Conservation (phyloP, 2,329 filamentous ascomycete species). For the Exophiala dermatitidis region DNA sequence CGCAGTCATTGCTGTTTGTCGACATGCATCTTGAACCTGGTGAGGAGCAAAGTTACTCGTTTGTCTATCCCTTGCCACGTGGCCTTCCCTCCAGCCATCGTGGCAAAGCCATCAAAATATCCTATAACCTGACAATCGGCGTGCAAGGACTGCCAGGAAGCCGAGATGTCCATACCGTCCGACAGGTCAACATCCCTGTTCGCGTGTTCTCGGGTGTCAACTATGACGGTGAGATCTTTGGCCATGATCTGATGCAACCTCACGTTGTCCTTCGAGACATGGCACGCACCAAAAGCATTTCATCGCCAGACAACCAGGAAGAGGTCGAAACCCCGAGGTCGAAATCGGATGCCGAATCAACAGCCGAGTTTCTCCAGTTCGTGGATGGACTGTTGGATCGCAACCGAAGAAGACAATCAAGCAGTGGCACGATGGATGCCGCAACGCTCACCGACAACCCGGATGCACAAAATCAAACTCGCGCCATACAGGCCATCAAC, state of each 20-base stretch:
- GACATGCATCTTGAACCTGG: constrained; percentile 81
- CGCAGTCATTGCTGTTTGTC: constrained; percentile 92
- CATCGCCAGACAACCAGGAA: constrained; percentile 37
- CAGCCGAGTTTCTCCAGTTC: constrained; percentile 43
- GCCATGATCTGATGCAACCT: constrained; percentile 89
- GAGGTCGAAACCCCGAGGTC: constrained; percentile 36
- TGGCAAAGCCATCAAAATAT: constrained; percentile 86
- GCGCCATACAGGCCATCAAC: constrained; percentile 79
- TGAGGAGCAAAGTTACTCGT: constrained; percentile 80
- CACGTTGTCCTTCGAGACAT: constrained; percentile 84
- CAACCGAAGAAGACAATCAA: constrained; percentile 24
- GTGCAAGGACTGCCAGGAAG: constrained; percentile 76
- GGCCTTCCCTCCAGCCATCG: constrained; percentile 87
- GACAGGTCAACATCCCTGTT: constrained; percentile 87
- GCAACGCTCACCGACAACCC: background rate
- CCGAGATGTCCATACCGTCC: constrained; percentile 71
- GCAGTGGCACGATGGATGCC: constrained; percentile 21
- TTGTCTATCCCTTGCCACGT: constrained; percentile 75
- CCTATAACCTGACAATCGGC: constrained; percentile 83
- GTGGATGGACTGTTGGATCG: constrained; percentile 25
- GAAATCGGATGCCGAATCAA: constrained; percentile 56
- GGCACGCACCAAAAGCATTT: constrained; percentile 57
- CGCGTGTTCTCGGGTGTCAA: constrained; percentile 90
- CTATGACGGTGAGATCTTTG: constrained; percentile 75
- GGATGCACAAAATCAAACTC: constrained; percentile 34